Base-by-base conservation (phyloP, 306 rosid genomes). In the Vicia villosa region DNA sequence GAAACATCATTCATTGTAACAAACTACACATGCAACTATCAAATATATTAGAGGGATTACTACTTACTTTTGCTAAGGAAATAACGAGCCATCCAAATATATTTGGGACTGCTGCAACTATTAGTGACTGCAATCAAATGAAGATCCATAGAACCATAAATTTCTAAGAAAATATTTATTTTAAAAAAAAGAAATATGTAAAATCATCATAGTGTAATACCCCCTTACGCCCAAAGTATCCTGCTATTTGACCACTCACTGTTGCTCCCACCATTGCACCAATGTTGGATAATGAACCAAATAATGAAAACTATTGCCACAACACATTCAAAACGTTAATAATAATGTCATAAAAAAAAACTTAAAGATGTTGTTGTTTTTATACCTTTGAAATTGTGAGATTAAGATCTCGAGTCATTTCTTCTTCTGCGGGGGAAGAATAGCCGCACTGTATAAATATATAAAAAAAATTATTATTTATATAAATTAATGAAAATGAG, bases 261-360 rank as follows among this genome's bases (percentile, higher is more conserved):
- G 82, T 83, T 42, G 97, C 97, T 41, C 95, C 97, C 7, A 91
- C 87, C 97, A 91, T 91, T 10, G 92, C 97, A 51, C 95, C 95
- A 70, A 91, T 80, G 66, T 91, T 91, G 13, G 90, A 76, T 21
- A 91, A 76, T 50, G 95, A 88, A 38, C 97, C 97, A 32, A 91
- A 88, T 14, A 88, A 15, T 32, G 96, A 90, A 77, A 74, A 90
- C 96, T 90, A 84, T 51, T 20, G 50, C 26, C 37, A 56, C 15
- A 73, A 68, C 21, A 77, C 28, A 56, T 81, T 63, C 56, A 47
- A 19, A n/a, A 70, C 4, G 76, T 74, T 14, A 77, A 36, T 34
- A 19, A 61, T 32, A 19, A 66, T 45, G 17, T 10, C 8, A 60
- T 36, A 0, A 8, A 24, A 20, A 36, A n/a, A 58, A 3, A 1